These are phyloP conservation scores for Alternaria triticina DNA, from an alignment of 2,329 filamentous ascomycete genomes.

Conservation along the genomic window DNA sequence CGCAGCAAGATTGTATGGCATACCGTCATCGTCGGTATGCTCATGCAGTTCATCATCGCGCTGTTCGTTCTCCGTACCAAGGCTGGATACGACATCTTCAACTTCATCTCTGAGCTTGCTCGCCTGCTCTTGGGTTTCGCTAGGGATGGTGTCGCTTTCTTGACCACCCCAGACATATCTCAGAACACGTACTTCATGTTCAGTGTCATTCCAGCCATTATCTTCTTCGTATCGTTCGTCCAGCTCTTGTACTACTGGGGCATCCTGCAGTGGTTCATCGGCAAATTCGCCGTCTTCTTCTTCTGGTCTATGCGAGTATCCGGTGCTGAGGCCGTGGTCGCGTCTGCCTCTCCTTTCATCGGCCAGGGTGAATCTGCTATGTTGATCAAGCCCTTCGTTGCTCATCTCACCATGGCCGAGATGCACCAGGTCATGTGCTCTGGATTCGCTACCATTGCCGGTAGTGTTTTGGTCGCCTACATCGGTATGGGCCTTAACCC, in stretches of 20 bases:
- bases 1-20: slow-evolving; percentile 61
- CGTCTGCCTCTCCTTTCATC: slow-evolving; percentile 90
- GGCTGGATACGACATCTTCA: slow-evolving; percentile 87
- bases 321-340: slow-evolving; percentile 91
- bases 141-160: slow-evolving; percentile 72
- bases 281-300: slow-evolving; percentile 88
- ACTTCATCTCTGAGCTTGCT: slow-evolving; percentile 80
- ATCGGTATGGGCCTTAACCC: slow-evolving; percentile 82
- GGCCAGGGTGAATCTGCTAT: slow-evolving; percentile 94
- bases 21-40: slow-evolving; percentile 81
- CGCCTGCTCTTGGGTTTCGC: slow-evolving; percentile 78
- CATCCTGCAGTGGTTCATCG: slow-evolving; percentile 86
- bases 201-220: slow-evolving; percentile 84
- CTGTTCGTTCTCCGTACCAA: slow-evolving; percentile 84
- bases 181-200: slow-evolving; percentile 72
- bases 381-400: slow-evolving; percentile 85
- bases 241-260: slow-evolving; percentile 84
- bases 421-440: slow-evolving; percentile 92
- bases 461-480: slow-evolving; percentile 85
- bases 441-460: slow-evolving; percentile 91
- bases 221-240: slow-evolving; percentile 95
- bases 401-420: slow-evolving; percentile 85
- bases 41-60: slow-evolving; percentile 85
- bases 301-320: slow-evolving; percentile 89
- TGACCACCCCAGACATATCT: slow-evolving; percentile 61